Percentiles rank a stretch among this genome's conserved stretches.
These are phyloP conservation scores for Fusarium nurragi DNA, from an alignment of 2,329 filamentous ascomycete genomes.

Conservation along the genomic window DNA sequence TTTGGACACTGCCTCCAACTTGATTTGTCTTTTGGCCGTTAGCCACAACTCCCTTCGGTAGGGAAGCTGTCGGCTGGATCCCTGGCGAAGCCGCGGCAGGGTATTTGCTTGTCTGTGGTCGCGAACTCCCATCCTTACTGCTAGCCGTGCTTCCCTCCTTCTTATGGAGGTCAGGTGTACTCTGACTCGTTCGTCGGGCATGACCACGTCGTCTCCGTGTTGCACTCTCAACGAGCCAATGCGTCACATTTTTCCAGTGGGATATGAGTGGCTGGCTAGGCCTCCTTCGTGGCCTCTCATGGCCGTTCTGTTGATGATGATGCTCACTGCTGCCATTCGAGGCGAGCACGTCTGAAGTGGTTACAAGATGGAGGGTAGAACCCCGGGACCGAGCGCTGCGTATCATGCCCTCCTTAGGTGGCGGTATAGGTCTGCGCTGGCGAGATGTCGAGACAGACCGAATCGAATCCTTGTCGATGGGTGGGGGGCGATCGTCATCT, in stretches of 20 bases:
- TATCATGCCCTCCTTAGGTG: conserved; percentile 82
- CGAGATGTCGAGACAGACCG: conserved; percentile 81
- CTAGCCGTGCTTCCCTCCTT: conserved; percentile 58
- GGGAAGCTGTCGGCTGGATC: conserved; percentile 53
- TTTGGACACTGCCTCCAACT: conserved; percentile 29
- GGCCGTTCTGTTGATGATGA: conserved; percentile 44
- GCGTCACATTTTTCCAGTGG: conserved; percentile 71
- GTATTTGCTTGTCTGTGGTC: conserved; percentile 69
- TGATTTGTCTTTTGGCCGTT: conserved; percentile 57
- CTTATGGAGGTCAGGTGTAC: conserved; percentile 66
- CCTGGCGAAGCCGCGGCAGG: conserved; percentile 52
- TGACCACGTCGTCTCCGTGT: conserved; percentile 61
- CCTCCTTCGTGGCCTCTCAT: conserved; percentile 63
- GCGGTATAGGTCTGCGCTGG: conserved; percentile 78
- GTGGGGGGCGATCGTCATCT: conserved; percentile 68
- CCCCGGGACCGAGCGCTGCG: conserved; percentile 77
- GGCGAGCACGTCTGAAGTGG: conserved; percentile 64
- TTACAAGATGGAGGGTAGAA: conserved; percentile 87
- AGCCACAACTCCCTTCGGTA: conserved; percentile 62
- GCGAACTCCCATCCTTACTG: conserved; percentile 63
- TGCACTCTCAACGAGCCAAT: conserved; percentile 70
- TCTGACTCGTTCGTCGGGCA: conserved; percentile 63
- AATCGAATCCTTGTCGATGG: conserved; percentile 81
- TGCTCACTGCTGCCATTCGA: conserved; percentile 45
- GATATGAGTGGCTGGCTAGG: conserved; percentile 67